phyloP scores from a whole-genome alignment of 495 filamentous ascomycete species.

The Daldinia vernicosa region DNA sequence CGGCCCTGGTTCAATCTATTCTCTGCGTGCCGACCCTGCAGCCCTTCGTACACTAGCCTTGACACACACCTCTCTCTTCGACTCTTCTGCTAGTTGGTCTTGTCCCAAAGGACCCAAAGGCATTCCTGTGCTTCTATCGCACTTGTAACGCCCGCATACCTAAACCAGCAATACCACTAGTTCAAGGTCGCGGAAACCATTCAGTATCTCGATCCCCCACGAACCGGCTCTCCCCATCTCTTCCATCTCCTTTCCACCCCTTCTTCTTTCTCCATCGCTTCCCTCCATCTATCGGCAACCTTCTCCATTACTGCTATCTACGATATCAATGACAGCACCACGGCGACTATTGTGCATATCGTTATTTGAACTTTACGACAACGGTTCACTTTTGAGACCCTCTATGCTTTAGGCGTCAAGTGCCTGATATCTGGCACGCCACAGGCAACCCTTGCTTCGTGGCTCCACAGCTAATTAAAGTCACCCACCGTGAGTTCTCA shows the following conservation, averaged over 20 bases:
- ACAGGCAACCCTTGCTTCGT: slow-evolving; percentile 45
- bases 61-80: slow-evolving; percentile 20
- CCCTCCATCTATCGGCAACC: slow-evolving; percentile 6
- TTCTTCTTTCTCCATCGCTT: slow-evolving; percentile 20
- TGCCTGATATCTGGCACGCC: slow-evolving; percentile 44
- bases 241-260: slow-evolving; percentile 14
- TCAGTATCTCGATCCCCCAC: slow-evolving; percentile 44
- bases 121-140: slow-evolving; percentile 16
- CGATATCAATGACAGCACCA: slow-evolving; percentile 27
- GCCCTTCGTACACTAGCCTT: slow-evolving; percentile 9
- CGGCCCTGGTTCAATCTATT: slow-evolving; percentile 30
- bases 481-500: slow-evolving; percentile 41
- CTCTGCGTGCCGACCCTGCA: slow-evolving; percentile 35
- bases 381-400: slow-evolving; percentile 39
- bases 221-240: slow-evolving; percentile 26
- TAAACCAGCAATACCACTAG: slow-evolving; percentile 9
- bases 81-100: slow-evolving; percentile 13
- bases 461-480: slow-evolving; percentile 47
- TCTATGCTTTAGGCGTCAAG: slow-evolving; percentile 37
- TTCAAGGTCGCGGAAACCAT: slow-evolving; percentile 29
- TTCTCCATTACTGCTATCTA: slow-evolving; percentile 1
- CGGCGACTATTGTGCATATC: slow-evolving; percentile 31
- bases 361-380: slow-evolving; percentile 39
- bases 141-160: slow-evolving; percentile 23
- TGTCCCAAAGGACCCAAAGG: slow-evolving; percentile 9